A percentile compares a stretch with the other conserved stretches of the same genome.
These are phyloP conservation scores for Berberis vulgaris DNA, from an alignment of 164 flowering plant species.

Conservation along the genomic window DNA sequence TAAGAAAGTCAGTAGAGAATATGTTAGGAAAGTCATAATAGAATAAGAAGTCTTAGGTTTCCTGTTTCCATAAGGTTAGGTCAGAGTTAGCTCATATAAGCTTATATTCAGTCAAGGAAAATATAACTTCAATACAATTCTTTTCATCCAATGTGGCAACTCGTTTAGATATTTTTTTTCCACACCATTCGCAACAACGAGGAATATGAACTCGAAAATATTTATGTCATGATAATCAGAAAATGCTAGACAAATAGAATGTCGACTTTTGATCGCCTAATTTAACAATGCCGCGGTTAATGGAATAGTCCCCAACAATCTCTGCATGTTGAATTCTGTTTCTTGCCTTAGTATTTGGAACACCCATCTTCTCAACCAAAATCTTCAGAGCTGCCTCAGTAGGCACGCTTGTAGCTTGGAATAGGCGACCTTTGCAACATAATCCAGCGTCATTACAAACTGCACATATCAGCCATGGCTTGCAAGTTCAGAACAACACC, in stretches of 20 bases:
- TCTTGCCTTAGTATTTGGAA: constrained; percentile 66
- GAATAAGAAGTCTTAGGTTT: no score
- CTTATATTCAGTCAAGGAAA: no score
- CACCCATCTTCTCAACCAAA: constrained; percentile 94
- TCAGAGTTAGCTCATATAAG: no score
- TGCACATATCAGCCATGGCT: constrained; percentile 80
- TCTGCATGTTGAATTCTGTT: constrained; percentile 49
- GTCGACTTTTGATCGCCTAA: constrained; percentile 40
- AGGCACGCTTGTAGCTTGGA: constrained; percentile 77
- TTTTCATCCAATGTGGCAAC: constrained; percentile 54
- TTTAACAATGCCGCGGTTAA: constrained; percentile 47
- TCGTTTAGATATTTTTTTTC: constrained; percentile 55
- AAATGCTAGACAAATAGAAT: constrained; percentile 2
- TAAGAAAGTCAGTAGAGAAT: no score
- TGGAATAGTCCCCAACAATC: constrained; percentile 50
- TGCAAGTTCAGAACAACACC: constrained; percentile 71
- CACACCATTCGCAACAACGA: constrained; percentile 77
- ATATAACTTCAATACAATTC: no score
- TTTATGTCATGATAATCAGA: background rate
- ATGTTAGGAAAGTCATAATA: no score
- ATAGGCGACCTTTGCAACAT: constrained; percentile 51
- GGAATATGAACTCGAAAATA: constrained; percentile 2
- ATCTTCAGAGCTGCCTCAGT: constrained; percentile 98
- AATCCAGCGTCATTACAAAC: constrained; percentile 90
- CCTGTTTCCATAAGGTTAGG: no score